A percentile compares a stretch with the other conserved stretches of the same genome.
Evolutionary conservation across 371 early-diverging fungal genomes (phyloP).

Genomic region (Mortierella sp.): DNA sequence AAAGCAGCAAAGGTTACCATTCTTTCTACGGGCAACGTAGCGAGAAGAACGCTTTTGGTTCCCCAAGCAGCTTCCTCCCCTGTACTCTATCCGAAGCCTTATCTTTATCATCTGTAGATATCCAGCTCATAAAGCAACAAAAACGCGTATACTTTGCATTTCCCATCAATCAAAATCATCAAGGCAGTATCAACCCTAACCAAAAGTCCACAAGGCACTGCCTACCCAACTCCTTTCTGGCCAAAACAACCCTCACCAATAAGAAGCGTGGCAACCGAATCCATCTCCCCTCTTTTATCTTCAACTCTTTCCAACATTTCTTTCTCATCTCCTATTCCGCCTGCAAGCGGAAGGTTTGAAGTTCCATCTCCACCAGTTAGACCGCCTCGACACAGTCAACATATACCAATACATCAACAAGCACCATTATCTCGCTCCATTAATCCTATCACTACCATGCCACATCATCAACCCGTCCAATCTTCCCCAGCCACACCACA

Average conservation of each 20-base stretch:
- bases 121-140: neutral
- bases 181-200: neutral
- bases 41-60: constrained; percentile 19
- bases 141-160: neutral
- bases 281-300: neutral
- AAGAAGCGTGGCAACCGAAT: neutral
- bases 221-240: neutral
- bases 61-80: constrained; percentile 6
- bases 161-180: neutral
- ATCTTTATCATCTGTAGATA: neutral
- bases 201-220: neutral
- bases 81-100: neutral
- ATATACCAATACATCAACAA: constrained; percentile 6
- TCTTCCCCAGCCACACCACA: constrained; percentile 15
- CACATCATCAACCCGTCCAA: constrained; percentile 16
- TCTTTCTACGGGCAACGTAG: constrained; percentile 11
- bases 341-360: constrained; percentile 28
- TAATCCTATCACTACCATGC: constrained; percentile 4
- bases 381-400: constrained; percentile 11
- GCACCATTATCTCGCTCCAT: neutral
- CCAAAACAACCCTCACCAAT: neutral
- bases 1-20: constrained; percentile 4
- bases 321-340: constrained; percentile 31
- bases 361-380: constrained; percentile 21
- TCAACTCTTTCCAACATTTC: constrained; percentile 21